Base-by-base conservation (phyloP, 2,329 filamentous ascomycete species). In the Xylariaceae sp. region DNA sequence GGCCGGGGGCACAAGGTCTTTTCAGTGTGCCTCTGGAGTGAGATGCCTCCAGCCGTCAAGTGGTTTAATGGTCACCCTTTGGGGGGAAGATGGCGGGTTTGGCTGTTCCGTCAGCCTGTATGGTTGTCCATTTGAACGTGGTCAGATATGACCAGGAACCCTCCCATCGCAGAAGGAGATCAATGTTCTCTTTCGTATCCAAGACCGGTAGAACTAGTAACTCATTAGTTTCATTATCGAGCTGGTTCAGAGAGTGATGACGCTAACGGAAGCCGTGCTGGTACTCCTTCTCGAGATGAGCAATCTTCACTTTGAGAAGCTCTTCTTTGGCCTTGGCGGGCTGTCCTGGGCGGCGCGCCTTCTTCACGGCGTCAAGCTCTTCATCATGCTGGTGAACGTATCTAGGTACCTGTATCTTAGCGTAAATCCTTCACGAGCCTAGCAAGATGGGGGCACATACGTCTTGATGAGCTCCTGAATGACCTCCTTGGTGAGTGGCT, bases 81-180 rank as follows among this genome's bases (percentile, higher is more conserved):
- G 91, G 91, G 17, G 92, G 93, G 70, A 96, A 96, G 62, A 80
- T 88, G 23, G 89, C 88, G n/a, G 85, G 76, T 68, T 85, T 82
- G 63, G 86, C 80, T 10, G 73, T 77, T 3, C 90, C 90, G 35
- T 82, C 79, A 58, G 81, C 84, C 3, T 82, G 82, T 58, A 97
- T 78, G 62, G 90, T 86, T 62, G 91, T 80, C 81, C 92, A 97
- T 61, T 86, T 84, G 65, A 97, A 73, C 7, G 82, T 87, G 39
- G 86, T 84, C 63, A 97, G 80, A 67, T 88, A 88, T 7, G 89
- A 82, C 93, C 93, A 97, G 30, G 89, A 83, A 3, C 89, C 89
- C 64, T 91, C 88, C 90, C 92, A 97, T 18, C 80, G 79, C 63
- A 84, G 81, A 47, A 97, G 74, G 65, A 83, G 80, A 59, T 80